Evolutionary conservation across 129 eudicot genomes (phyloP), one percentile per base, ranked within the genome.

Genomic region (Chrysanthemum seticuspe): DNA sequence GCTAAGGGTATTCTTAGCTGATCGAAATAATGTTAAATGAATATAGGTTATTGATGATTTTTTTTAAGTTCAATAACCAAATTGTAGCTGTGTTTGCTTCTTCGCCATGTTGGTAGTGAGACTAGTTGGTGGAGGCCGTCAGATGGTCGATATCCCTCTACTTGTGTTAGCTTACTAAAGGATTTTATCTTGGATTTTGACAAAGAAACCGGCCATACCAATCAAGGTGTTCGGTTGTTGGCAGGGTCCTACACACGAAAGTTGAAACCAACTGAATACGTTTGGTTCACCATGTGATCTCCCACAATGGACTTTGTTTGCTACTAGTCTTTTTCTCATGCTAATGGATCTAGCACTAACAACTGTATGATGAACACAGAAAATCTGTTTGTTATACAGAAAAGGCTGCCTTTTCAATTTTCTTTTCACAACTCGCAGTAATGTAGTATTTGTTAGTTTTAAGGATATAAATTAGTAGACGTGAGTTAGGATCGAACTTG

Each of bases 231-330:
- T 15, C 60, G 62, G 62, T 50, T 62, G 29, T 19, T 50, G 25
- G 5, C 16, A 21, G 61, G 61, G 69, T 73, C 72, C 11, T 13
- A 62, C 45, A 67, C 80, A 59, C 50, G 47, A 40, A 40, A 40
- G 47, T 40, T 45, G 63, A 54, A 75, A 10, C 54, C 49, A 9
- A 51, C 7, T 29, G 23, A 75, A 21, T 65, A 27, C 9, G 5
- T 59, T 5, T 23, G 57, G 66, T 65, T 68, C 57, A 25, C 74
- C 80, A 76, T 68, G 80, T 76, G 80, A 76, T 69, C 61, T 67
- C 62, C 69, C 78, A 63, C 71, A 52, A 19, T 60, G 9, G 21
- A 3, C 23, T 11, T 1, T 45, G 10, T 19, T 19, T 14, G 27
- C 5, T 75, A 75, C 31, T 56, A 66, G 79, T 65, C 67, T 57